These are phyloP conservation scores for Isabelozyma heimii DNA, from an alignment of 805 yeast species.

Conservation along the genomic window DNA sequence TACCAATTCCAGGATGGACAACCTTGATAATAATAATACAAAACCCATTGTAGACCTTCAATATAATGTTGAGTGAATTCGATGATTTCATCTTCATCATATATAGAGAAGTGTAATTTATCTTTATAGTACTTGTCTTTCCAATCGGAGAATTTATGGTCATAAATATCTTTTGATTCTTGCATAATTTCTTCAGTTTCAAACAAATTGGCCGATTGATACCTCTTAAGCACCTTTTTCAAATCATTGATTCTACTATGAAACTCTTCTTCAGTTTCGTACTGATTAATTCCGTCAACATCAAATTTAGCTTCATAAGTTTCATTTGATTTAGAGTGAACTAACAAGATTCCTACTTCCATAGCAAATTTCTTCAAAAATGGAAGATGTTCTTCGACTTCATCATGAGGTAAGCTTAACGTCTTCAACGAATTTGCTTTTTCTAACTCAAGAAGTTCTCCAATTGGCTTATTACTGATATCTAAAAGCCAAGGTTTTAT, in stretches of 20 bases:
- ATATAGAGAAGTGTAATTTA: constrained; percentile 69
- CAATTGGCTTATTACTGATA: constrained; percentile 22
- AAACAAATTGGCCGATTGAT: constrained; percentile 61
- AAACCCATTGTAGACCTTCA: constrained; percentile 97
- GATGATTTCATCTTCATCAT: constrained; percentile 57
- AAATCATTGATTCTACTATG: constrained; percentile 49
- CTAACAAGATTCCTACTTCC: constrained; percentile 63
- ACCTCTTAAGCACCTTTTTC: constrained; percentile 56
- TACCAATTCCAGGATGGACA: constrained; percentile 97
- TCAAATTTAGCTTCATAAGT: constrained; percentile 62
- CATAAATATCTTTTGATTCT: constrained; percentile 58
- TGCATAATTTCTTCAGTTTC: constrained; percentile 55
- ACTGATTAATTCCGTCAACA: constrained; percentile 68
- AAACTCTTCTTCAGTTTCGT: constrained; percentile 66
- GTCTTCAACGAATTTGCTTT: constrained; percentile 21
- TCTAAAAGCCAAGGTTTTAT: constrained; percentile 51
- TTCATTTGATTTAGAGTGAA: constrained; percentile 58
- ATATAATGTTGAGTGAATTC: constrained; percentile 76
- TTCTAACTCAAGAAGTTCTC: constrained; percentile 36
- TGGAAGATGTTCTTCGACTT: constrained; percentile 49
- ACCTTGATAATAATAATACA: constrained; percentile 86
- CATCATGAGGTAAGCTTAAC: constrained; percentile 44
- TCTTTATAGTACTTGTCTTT: constrained; percentile 79
- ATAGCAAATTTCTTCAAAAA: constrained; percentile 63
- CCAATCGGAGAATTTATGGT: constrained; percentile 75